phyloP scores from a whole-genome alignment of 1,139 yeast genomes.

The Geotrichum klebahnii region DNA sequence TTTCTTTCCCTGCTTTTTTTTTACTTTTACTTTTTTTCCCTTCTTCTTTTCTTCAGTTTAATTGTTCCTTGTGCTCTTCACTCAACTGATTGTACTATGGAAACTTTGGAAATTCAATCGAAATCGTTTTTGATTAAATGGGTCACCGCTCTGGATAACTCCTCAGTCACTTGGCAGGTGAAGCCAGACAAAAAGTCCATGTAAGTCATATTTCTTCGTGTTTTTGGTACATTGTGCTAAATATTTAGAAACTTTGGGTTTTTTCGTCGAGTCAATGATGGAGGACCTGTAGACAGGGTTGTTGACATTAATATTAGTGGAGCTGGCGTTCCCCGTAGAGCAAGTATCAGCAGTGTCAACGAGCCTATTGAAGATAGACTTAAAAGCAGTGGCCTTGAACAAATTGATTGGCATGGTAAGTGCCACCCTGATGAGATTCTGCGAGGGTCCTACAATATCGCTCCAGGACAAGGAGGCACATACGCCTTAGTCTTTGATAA shows the following conservation, averaged over 20 bases:
- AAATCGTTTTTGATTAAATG: constrained; percentile 86
- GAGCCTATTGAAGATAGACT: constrained; percentile 36
- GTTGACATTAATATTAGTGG: background rate
- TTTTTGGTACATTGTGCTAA: background rate
- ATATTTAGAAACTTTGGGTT: constrained; percentile 48
- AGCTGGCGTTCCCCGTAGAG: constrained; percentile 3
- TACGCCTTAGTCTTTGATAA: constrained; percentile 91
- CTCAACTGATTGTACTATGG: constrained; percentile 46
- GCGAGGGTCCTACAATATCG: constrained; percentile 58
- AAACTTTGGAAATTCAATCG: constrained; percentile 82
- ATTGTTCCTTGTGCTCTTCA: background rate
- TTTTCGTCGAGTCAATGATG: constrained; percentile 34
- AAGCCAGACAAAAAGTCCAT: constrained; percentile 83
- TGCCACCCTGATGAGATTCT: constrained; percentile 38
- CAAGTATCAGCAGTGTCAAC: constrained; percentile 3
- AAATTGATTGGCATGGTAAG: constrained; percentile 38
- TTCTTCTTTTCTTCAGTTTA: background rate
- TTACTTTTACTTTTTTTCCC: background rate
- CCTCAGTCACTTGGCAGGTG: constrained; percentile 70
- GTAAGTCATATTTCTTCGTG: constrained; percentile 13
- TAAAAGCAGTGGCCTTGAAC: constrained; percentile 36
- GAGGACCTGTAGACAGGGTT: background rate
- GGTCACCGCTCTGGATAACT: constrained; percentile 70
- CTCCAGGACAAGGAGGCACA: constrained; percentile 49
- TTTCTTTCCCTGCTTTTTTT: background rate